Evolutionary conservation across 75 land plant genomes (phyloP).

Genomic region (Selaginella moellendorffii): DNA sequence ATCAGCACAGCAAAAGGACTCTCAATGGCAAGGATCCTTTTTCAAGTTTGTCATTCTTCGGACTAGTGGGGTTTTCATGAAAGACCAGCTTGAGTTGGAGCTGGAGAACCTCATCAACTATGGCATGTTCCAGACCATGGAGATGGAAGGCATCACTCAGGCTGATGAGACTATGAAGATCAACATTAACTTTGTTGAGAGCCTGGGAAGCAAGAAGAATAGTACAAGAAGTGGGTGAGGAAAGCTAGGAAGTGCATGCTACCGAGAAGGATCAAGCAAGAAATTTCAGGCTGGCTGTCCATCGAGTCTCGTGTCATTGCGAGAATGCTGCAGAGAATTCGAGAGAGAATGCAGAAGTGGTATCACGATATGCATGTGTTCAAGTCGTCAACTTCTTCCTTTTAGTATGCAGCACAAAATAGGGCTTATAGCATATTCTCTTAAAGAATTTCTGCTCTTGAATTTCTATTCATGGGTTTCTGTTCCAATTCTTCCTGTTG

Average conservation of each 20-base stretch:
- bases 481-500: no score
- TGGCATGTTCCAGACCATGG: constrained; percentile 89
- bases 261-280: constrained; percentile 37
- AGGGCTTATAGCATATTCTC: no score
- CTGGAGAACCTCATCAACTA: constrained; percentile 54
- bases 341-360: constrained; percentile 90
- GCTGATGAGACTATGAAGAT: constrained; percentile 66
- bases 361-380: constrained; percentile 95
- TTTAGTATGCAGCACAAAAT: no score
- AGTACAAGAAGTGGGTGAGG: constrained; percentile 47
- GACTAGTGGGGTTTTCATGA: constrained; percentile 57
- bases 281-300: constrained; percentile 40
- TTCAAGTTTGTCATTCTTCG: constrained; percentile 75
- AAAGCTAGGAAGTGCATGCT: constrained; percentile 59
- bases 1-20: constrained; percentile 18
- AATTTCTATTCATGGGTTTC: no score
- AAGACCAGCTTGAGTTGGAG: constrained; percentile 54
- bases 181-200: constrained; percentile 49
- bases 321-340: constrained; percentile 62
- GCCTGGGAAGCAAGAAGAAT: constrained; percentile 19
- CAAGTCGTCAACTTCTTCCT: constrained; percentile 94
- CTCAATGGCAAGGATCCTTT: constrained; percentile 50
- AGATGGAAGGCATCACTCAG: constrained; percentile 54
- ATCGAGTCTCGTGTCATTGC: constrained; percentile 48
- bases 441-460: no score